Conservation (phyloP, 1,284 basidiomycete genomes). For the Kwoniella shivajii region DNA sequence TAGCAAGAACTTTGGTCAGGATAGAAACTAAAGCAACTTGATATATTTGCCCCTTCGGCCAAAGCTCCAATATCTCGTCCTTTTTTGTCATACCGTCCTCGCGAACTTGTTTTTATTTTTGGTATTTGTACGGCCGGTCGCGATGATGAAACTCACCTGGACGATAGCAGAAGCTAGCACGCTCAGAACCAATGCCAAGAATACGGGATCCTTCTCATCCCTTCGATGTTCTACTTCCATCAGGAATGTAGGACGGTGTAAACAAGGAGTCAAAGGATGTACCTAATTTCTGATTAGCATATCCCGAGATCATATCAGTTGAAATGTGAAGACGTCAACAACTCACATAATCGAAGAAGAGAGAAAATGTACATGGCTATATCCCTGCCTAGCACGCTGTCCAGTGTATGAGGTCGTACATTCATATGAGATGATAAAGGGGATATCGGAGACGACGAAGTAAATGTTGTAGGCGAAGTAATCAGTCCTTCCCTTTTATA, state of each 20-base stretch:
- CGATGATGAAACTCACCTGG: conserved; percentile 4
- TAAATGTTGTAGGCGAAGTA: not conserved
- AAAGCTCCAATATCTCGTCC: too few species aligned
- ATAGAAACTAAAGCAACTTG: not conserved
- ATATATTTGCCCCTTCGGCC: too few species aligned
- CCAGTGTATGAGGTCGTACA: not conserved
- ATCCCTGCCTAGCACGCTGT: conserved; percentile 1
- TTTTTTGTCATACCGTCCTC: too few species aligned
- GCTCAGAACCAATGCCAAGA: conserved; percentile 11
- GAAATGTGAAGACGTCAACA: not conserved
- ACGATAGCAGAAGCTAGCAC: conserved; percentile 13
- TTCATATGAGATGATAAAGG: not conserved
- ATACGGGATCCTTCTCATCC: conserved; percentile 13
- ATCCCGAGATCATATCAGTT: not conserved
- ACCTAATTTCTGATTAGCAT: conserved; percentile 3
- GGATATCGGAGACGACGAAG: not conserved
- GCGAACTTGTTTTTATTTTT: too few species aligned
- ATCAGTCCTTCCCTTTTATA: not conserved
- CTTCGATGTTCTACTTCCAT: conserved; percentile 1
- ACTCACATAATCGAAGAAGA: conserved; percentile 12
- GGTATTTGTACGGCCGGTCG: too few species aligned
- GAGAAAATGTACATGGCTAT: conserved; percentile 10
- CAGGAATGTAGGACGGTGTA: conserved; percentile 17
- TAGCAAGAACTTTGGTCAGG: not conserved
- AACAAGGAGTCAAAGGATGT: conserved; percentile 13